Evolutionary conservation across 2,329 filamentous ascomycete species (phyloP), one percentile per base, ranked within the genome.

Genomic region (Fusarium sp.): DNA sequence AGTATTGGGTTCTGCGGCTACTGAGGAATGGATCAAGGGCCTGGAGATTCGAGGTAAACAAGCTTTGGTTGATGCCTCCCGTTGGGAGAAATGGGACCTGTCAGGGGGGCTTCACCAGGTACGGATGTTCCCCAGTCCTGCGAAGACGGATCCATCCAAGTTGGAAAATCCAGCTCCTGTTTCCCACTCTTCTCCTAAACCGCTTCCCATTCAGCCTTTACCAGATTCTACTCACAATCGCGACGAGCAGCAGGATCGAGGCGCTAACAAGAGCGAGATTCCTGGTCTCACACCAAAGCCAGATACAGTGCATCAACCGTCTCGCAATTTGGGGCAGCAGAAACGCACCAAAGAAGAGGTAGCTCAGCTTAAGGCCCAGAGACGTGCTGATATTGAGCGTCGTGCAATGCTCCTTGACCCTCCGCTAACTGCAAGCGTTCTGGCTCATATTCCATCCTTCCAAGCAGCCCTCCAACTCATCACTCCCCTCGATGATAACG

Each of bases 11-110:
- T 73, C 85, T 46, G 90, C 90, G 43, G 88, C 91, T 11, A 86
- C 88, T 5, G 91, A 94, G 71, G 93, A 95, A 78, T 96, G 93
- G 93, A 84, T 90, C 31, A 95, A 95, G 79, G 93, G 93, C 10
- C 85, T 96, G 4, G 87, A 90, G 44, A 82, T 82, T 30, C 86
- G 88, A 62, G 91, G 92, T 10, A 88, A 88, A 72, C 84, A 89
- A 62, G 81, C 85, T 51, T 86, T 89, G 71, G 85, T 83, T 11
- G 89, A 92, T 76, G 86, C 88, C 31, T 85, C 88, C 30, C 88
- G 91, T 52, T 95, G 92, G 91, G 93, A 94, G 76, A 91, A 90
- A 73, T 95, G 92, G 89, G 89, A 91, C 68, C 71, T 75, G 5
- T 80, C 85, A 41, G 84, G 84, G 50, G 82, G 82, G 36, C 58